These are phyloP conservation scores for Henckelia pumila DNA, from an alignment of 257 asterid genomes.

Conservation along the genomic window DNA sequence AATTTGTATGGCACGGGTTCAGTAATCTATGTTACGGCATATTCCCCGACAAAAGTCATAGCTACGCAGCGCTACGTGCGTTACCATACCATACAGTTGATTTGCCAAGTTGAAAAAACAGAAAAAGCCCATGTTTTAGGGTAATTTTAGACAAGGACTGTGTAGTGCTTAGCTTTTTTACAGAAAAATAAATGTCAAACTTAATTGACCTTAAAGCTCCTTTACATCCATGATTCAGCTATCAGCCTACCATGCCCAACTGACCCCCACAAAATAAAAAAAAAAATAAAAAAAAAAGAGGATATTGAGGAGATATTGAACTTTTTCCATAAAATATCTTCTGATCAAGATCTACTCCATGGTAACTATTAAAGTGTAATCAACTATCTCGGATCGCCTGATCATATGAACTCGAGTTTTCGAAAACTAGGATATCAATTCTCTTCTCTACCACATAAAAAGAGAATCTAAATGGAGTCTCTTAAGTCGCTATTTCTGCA, in stretches of 20 bases:
- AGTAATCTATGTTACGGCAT: too few species aligned
- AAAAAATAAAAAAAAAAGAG: too few species aligned
- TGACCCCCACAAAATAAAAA: too few species aligned
- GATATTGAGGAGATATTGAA: too few species aligned
- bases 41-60: too few species aligned
- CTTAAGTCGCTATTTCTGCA: background rate
- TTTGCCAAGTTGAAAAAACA: background rate
- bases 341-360: background rate
- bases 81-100: background rate
- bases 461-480: background rate
- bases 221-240: background rate
- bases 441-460: background rate
- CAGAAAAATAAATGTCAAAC: background rate
- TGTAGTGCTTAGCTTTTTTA: background rate
- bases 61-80: too few species aligned
- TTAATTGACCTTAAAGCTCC: background rate
- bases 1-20: too few species aligned
- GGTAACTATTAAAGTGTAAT: background rate
- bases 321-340: background rate
- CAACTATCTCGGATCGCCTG: background rate
- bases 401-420: background rate
- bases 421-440: background rate
- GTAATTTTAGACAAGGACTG: background rate
- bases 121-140: too few species aligned
- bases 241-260: background rate